Evolutionary conservation across 768 basidiomycete species (phyloP).

Genomic region (Collybiopsis luxurians): DNA sequence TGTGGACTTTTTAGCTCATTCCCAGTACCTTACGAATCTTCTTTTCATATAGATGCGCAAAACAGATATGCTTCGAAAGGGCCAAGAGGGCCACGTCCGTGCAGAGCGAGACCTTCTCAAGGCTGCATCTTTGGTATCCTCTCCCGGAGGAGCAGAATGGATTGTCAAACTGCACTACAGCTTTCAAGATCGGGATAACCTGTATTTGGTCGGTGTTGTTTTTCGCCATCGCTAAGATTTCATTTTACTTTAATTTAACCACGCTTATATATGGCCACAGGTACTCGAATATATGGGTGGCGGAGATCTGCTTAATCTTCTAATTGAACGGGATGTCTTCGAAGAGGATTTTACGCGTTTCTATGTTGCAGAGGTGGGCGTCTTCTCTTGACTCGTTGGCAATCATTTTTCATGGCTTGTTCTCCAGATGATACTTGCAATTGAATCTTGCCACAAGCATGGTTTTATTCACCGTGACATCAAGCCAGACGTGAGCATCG

Average conservation of each 20-base stretch:
- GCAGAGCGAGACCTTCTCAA: conserved; percentile 94
- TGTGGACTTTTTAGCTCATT: conserved; percentile 13
- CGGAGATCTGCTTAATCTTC: conserved; percentile 91
- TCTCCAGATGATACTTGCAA: conserved; percentile 84
- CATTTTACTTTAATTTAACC: conserved; percentile 56
- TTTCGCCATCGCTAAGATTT: conserved; percentile 34
- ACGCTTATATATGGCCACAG: conserved; percentile 35
- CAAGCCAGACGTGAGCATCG: conserved; percentile 77
- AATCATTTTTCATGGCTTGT: conserved; percentile 8
- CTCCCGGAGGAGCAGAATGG: conserved; percentile 82
- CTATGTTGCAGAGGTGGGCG: conserved; percentile 86
- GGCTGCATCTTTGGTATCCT: conserved; percentile 78
- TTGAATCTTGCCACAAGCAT: conserved; percentile 89
- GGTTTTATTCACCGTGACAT: conserved; percentile 99
- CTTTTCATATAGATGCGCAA: conserved; percentile 61
- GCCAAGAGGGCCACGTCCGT: conserved; percentile 95
- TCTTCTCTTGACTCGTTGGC: conserved; percentile 13
- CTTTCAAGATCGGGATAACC: conserved; percentile 92
- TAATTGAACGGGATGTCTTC: conserved; percentile 90
- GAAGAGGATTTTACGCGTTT: conserved; percentile 90
- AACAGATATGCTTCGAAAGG: conserved; percentile 92
- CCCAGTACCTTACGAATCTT: conserved; percentile 3
- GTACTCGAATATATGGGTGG: conserved; percentile 95
- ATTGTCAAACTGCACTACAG: conserved; percentile 92
- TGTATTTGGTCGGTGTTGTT: conserved; percentile 75